Percentiles rank a stretch among this genome's conserved stretches.
Evolutionary conservation across 257 asterid genomes (phyloP).

Genomic region (Solanum sitiens): DNA sequence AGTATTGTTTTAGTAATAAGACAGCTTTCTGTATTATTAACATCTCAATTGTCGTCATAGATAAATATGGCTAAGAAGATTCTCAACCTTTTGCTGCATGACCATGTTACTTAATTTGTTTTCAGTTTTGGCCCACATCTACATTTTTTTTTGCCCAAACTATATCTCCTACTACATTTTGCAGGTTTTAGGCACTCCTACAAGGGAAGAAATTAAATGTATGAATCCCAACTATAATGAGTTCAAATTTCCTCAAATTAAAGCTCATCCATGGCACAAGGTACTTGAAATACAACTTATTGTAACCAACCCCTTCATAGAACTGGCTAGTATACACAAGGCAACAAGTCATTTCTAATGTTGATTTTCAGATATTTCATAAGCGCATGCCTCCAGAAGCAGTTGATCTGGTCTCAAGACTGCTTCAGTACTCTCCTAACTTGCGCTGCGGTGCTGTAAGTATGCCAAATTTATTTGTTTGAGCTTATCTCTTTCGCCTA

Average conservation of each 20-base stretch:
- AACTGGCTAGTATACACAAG: not conserved
- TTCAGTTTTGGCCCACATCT: not conserved
- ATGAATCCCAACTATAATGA: conserved; percentile 59
- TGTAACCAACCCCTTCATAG: not conserved
- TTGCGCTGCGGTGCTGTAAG: conserved; percentile 51
- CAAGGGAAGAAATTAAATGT: conserved; percentile 56
- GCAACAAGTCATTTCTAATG: not conserved
- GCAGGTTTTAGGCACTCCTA: conserved; percentile 61
- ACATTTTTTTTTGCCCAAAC: not conserved
- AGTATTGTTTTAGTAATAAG: not conserved
- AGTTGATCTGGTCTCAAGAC: conserved; percentile 51
- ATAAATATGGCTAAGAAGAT: not conserved
- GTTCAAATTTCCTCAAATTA: conserved; percentile 50
- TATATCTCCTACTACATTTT: not conserved
- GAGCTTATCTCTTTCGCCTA: not conserved
- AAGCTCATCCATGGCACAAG: conserved; percentile 71
- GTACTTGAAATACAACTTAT: conserved; percentile 3
- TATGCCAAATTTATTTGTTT: not conserved
- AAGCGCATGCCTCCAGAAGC: conserved; percentile 66
- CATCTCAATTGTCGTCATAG: not conserved
- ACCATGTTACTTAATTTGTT: not conserved
- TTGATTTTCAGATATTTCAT: conserved; percentile 33
- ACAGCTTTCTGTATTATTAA: not conserved
- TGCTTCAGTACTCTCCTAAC: conserved; percentile 54
- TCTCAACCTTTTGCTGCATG: not conserved